Conservation (phyloP, 2,329 filamentous ascomycete genomes). For the Exophiala mesophila region DNA sequence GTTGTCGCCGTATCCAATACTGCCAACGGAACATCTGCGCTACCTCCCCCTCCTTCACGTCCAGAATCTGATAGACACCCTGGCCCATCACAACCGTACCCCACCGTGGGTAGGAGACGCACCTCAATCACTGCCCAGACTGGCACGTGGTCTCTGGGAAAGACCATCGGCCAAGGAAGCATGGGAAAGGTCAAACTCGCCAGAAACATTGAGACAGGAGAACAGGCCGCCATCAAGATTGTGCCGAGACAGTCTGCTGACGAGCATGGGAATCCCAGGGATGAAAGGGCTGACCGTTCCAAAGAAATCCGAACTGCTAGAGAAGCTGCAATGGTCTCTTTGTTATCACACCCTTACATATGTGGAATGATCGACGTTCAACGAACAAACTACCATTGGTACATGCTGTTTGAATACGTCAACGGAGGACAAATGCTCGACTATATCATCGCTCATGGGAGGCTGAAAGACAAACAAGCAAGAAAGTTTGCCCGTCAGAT, state of each 20-base stretch:
- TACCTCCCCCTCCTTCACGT: conserved; percentile 42
- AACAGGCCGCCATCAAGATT: conserved; percentile 97
- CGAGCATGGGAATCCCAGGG: conserved; percentile 65
- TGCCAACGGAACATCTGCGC: conserved; percentile 51
- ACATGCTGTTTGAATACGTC: conserved; percentile 99
- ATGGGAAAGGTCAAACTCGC: conserved; percentile 99
- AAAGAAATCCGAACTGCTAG: conserved; percentile 93
- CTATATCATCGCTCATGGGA: conserved; percentile 97
- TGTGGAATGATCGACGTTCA: conserved; percentile 94
- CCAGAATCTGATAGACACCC: conserved; percentile 44
- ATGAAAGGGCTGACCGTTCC: conserved; percentile 89
- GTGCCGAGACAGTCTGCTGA: conserved; percentile 86
- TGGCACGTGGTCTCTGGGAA: conserved; percentile 90
- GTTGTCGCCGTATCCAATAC: conserved; percentile 46
- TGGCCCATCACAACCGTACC: conserved; percentile 34
- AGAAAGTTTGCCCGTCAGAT: conserved; percentile 97
- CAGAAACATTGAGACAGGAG: conserved; percentile 79
- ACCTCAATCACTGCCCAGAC: conserved; percentile 87
- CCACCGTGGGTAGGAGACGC: conserved; percentile 48
- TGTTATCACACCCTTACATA: conserved; percentile 91
- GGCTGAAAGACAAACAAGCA: conserved; percentile 96
- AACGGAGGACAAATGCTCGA: conserved; percentile 99
- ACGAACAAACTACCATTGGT: conserved; percentile 97
- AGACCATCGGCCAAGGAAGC: conserved; percentile 94
- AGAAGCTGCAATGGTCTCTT: conserved; percentile 91